Evolutionary conservation across 768 basidiomycete species (phyloP), one percentile per base, ranked within the genome.

Genomic region (Trametes maxima): DNA sequence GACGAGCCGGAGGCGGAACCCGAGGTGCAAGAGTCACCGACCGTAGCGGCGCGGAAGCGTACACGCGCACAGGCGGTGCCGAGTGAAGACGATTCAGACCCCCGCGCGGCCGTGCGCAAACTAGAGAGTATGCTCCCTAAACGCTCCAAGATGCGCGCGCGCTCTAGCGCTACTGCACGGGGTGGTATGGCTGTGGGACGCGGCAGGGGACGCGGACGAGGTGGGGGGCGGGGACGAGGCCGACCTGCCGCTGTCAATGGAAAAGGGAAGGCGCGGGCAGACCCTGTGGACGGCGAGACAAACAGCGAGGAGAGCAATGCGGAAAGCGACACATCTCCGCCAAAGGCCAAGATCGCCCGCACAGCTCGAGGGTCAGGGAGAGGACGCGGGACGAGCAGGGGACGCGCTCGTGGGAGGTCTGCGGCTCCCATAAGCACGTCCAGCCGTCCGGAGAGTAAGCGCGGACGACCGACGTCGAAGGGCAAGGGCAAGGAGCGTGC

Each of bases 101-200:
- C 67, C 13, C 55, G 59, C 37, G 54, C 48, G 40, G 57, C 56
- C 1, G 57, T 66, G 40, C 51, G 61, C 42, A 59, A 58, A 52
- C 60, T 72, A 3, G 64, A 66, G 60, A 58, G 62, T 53, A 54
- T 68, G 6, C 60, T 70, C 3, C 67, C 69, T 1, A 63, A 66
- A 21, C 65, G 67, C 10, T 52, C 60, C 10, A 64, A 59, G 48
- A 50, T 40, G 24, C 51, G 57, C n/a, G 42, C 59, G 42, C 28
- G 24, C 12, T 13, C 39, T 8, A 36, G 56, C 14, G 47, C 57
- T 2, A 40, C 50, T n/a, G 47, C 28, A n/a, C 33, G 39, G 43
- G 24, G 50, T 40, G 28, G 5, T n/a, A n/a, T n/a, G n/a, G n/a
- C n/a, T n/a, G n/a, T n/a, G n/a, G n/a, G n/a, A n/a, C n/a, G n/a